Evolutionary conservation across 768 basidiomycete species (phyloP).

Genomic region (Collybiopsis confluens): DNA sequence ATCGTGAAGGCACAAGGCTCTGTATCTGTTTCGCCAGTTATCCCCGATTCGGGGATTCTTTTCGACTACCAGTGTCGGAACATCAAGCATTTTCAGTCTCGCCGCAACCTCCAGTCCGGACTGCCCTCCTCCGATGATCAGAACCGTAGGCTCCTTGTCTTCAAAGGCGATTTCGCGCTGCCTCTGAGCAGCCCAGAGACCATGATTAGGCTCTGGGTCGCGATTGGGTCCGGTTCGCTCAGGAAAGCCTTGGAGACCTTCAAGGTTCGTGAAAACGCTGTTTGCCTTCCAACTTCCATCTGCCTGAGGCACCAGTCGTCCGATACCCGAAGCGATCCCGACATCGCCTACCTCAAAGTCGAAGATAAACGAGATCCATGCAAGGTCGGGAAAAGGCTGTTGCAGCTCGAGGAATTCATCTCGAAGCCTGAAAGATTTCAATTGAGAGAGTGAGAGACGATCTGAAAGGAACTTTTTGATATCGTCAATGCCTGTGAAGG

Average conservation of each 20-base stretch:
- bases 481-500: slow-evolving; percentile 31
- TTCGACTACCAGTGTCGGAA: slow-evolving; percentile 52
- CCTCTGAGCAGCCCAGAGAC: slow-evolving; percentile 43
- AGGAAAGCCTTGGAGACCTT: slow-evolving; percentile 38
- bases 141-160: slow-evolving; percentile 45
- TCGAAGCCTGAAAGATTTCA: slow-evolving; percentile 20
- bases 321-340: slow-evolving; percentile 49
- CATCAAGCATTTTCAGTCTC: slow-evolving; percentile 46
- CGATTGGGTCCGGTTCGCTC: slow-evolving; percentile 39
- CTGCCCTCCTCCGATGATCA: slow-evolving; percentile 56
- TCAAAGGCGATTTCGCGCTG: slow-evolving; percentile 37
- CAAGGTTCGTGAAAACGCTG: slow-evolving; percentile 48
- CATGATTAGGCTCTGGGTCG: slow-evolving; percentile 36
- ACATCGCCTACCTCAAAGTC: slow-evolving; percentile 46
- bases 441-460: slow-evolving; percentile 24
- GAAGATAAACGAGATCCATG: slow-evolving; percentile 56
- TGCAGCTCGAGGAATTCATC: slow-evolving; percentile 25
- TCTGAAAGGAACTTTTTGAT: slow-evolving; percentile 33
- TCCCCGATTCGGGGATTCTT: slow-evolving; percentile 48
- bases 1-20: slow-evolving; percentile 52
- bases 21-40: slow-evolving; percentile 58
- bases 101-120: slow-evolving; percentile 54
- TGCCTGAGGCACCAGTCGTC: slow-evolving; percentile 47
- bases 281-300: slow-evolving; percentile 49
- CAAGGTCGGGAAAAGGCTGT: slow-evolving; percentile 45